Base-by-base conservation (phyloP, 139 green algal genomes). In the Chlamydomonas eustigma region DNA sequence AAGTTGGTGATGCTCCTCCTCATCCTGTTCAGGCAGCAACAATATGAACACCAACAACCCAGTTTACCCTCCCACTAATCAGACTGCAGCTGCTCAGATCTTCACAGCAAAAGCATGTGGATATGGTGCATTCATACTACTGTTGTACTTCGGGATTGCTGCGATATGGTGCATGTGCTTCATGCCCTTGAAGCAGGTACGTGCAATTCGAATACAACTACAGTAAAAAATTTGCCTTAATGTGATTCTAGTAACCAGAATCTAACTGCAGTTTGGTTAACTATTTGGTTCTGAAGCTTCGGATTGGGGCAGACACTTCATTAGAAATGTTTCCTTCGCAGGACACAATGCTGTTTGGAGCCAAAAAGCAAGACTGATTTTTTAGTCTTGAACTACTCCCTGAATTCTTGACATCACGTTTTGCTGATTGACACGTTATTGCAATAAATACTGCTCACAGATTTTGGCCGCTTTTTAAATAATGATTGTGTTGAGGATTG, bases 101-200 rank as follows among this genome's bases (percentile, higher is more conserved):
- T 88, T 86, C 64, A 71, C 76, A 22, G 28, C 64, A 63, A 88
- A 85, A 78, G 84, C 80, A 12, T 73, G 69, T 33, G 78, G 69
- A 67, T 80, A 85, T 72, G 78, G 70, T 39, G 68, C 73, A 30
- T 88, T 88, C 80, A 63, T 88, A 32, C 51, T 86, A 39, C 71
- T 86, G 38, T 64, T 88, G 25, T 85, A 82, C 44, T 86, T 86
- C 63, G 51, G 50, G 12, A 4, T 83, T 34, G 78, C 75, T 1
- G 84, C 69, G 44, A 51, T 84, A 0, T 81, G 73, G 33, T 88
- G 84, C 81, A 82, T 88, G 65, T 84, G 75, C 68, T 75, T 85
- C 80, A 88, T 88, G 84, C 73, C 79, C 37, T 76, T 79, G 64
- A 85, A 77, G 79, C 37, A 74, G 73, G 52, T 72, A 28, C 1